Percentiles rank a stretch among this genome's conserved stretches.
These are phyloP conservation scores for Phytophthora hibernalis DNA, from an alignment of 352 stramenopile species.

Conservation along the genomic window DNA sequence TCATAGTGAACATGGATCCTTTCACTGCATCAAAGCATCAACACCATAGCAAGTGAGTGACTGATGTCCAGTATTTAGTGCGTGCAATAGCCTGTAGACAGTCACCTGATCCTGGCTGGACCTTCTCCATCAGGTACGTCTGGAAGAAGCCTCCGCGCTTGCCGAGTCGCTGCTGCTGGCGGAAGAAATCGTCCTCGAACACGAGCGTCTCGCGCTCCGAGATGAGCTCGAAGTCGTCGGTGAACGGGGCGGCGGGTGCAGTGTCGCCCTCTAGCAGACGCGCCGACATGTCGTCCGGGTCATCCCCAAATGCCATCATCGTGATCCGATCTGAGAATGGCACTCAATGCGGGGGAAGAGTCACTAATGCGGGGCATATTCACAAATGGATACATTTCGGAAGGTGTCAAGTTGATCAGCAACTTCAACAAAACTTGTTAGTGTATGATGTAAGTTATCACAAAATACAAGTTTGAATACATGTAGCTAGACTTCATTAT, in stretches of 20 bases:
- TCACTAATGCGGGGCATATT: conserved; percentile 9
- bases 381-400: not conserved
- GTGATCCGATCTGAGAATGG: conserved; percentile 32
- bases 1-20: conserved; percentile 92
- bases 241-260: conserved; percentile 9
- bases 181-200: conserved; percentile 70
- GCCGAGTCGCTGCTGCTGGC: conserved; percentile 39
- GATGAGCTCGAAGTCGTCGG: conserved; percentile 74
- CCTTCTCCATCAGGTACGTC: conserved; percentile 82
- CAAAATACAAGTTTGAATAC: too few relatives aligned
- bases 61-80: not conserved
- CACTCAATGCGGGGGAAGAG: too few relatives aligned
- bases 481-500: too few relatives aligned
- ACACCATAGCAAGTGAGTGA: conserved; percentile 1
- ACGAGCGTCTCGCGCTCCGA: conserved; percentile 82
- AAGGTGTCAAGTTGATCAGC: too few relatives aligned
- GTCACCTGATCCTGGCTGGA: conserved; percentile 83
- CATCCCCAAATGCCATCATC: conserved; percentile 59
- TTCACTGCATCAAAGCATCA: conserved; percentile 62
- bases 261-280: conserved; percentile 30
- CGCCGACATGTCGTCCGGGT: conserved; percentile 36
- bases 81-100: not conserved
- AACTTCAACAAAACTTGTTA: too few relatives aligned
- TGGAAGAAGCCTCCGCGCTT: conserved; percentile 64
- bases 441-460: too few relatives aligned